Percentiles rank a stretch among this genome's conserved stretches.
phyloP scores from a whole-genome alignment of 768 basidiomycete genomes.

The Russula sp. region DNA sequence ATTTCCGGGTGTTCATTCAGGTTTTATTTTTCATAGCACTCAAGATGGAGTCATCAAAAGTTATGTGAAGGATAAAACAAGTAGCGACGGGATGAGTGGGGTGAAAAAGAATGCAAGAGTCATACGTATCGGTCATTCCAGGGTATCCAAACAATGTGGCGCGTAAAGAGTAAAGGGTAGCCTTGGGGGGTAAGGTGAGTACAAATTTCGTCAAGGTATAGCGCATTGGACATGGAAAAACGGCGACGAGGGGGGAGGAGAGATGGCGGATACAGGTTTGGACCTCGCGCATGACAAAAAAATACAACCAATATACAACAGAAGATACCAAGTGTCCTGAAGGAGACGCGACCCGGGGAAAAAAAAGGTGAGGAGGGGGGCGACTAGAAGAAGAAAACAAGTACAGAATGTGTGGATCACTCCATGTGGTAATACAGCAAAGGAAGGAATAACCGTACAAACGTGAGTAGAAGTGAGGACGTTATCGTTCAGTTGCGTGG shows the following conservation, averaged over 20 bases:
- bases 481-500: constrained; percentile 15
- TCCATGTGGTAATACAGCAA: constrained; percentile 25
- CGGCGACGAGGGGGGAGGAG: constrained; percentile 3
- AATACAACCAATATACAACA: constrained; percentile 29
- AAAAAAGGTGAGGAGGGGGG: constrained; percentile 15
- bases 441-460: constrained; percentile 22
- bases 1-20: constrained; percentile 21
- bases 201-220: constrained; percentile 23
- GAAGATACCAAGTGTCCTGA: constrained; percentile 25
- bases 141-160: constrained; percentile 28
- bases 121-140: constrained; percentile 30
- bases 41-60: background rate
- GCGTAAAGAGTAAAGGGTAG: constrained; percentile 15
- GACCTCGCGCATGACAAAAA: constrained; percentile 27
- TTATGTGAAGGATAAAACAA: constrained; percentile 28
- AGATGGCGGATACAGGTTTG: constrained; percentile 27
- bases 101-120: constrained; percentile 22
- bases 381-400: background rate
- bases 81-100: constrained; percentile 11
- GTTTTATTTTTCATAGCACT: constrained; percentile 23
- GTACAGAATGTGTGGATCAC: constrained; percentile 23
- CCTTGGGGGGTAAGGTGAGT: constrained; percentile 23
- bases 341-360: constrained; percentile 20
- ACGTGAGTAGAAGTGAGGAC: constrained; percentile 5
- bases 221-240: constrained; percentile 22